phyloP scores from a whole-genome alignment of 495 filamentous ascomycete species.

The Echria macrotheca region DNA sequence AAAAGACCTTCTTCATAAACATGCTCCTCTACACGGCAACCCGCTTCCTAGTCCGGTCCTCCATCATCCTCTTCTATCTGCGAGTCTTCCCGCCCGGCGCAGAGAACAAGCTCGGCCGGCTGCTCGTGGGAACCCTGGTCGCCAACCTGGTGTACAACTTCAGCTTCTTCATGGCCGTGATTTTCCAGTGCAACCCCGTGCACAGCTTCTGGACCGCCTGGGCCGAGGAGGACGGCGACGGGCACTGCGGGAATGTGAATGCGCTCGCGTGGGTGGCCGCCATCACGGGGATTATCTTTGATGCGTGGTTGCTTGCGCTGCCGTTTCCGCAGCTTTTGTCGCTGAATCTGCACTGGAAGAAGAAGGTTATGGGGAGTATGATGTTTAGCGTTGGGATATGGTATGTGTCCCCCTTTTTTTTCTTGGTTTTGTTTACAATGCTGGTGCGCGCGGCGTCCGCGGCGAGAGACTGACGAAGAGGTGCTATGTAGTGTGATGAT shows the following conservation, averaged over 20 bases:
- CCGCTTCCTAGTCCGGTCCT: slow-evolving; percentile 38
- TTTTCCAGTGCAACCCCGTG: slow-evolving; percentile 43
- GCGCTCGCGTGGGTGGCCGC: slow-evolving; percentile 27
- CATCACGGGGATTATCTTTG: slow-evolving; percentile 29
- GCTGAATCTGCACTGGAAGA: slow-evolving; percentile 31
- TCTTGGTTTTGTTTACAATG: too few relatives aligned
- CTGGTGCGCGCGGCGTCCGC: not conserved
- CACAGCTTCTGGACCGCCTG: slow-evolving; percentile 25
- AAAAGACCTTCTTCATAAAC: slow-evolving; percentile 21
- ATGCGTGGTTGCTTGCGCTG: slow-evolving; percentile 33
- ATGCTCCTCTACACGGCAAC: slow-evolving; percentile 36
- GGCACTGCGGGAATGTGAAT: slow-evolving; percentile 28
- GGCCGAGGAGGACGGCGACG: slow-evolving; percentile 19
- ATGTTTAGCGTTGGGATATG: slow-evolving; percentile 37
- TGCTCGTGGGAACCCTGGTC: slow-evolving; percentile 26
- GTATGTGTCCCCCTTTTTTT: slow-evolving; percentile 20
- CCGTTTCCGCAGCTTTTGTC: slow-evolving; percentile 31
- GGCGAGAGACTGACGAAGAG: slow-evolving; percentile 4
- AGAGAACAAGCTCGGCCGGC: slow-evolving; percentile 23
- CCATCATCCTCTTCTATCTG: slow-evolving; percentile 48
- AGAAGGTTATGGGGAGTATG: slow-evolving; percentile 27
- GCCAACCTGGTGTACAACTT: slow-evolving; percentile 33
- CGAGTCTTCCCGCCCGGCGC: slow-evolving; percentile 38
- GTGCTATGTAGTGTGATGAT: slow-evolving; percentile 23
- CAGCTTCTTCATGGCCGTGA: slow-evolving; percentile 30